These are phyloP conservation scores for Xylaria cubensis DNA, from an alignment of 495 filamentous ascomycete genomes.

Conservation along the genomic window DNA sequence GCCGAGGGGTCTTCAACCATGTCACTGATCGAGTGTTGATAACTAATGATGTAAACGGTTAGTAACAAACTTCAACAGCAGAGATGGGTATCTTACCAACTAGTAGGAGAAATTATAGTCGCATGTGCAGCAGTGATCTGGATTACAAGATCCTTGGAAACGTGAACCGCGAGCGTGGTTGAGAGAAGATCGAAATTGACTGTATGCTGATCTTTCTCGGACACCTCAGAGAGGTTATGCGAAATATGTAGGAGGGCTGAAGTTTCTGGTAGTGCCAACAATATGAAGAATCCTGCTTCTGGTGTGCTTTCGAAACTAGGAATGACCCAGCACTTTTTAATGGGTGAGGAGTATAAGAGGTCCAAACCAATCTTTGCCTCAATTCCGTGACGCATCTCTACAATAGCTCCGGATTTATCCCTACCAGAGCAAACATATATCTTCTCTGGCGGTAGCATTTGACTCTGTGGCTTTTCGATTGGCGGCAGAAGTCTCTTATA, in stretches of 20 bases:
- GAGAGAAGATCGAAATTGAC: slow-evolving; percentile 57
- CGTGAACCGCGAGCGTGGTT: slow-evolving; percentile 60
- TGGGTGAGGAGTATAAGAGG: slow-evolving; percentile 51
- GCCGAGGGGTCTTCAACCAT: slow-evolving; percentile 32
- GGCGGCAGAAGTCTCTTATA: not conserved
- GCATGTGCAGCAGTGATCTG: slow-evolving; percentile 64
- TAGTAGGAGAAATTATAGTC: slow-evolving; percentile 39
- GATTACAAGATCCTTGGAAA: slow-evolving; percentile 46
- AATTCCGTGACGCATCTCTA: slow-evolving; percentile 74
- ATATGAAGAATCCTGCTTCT: slow-evolving; percentile 42
- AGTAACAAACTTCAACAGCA: not conserved
- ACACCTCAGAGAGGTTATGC: slow-evolving; percentile 45
- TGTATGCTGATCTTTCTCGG: slow-evolving; percentile 43
- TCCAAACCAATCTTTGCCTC: slow-evolving; percentile 69
- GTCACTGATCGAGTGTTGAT: slow-evolving; percentile 34
- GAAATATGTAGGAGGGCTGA: slow-evolving; percentile 48
- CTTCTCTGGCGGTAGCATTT: slow-evolving; percentile 48
- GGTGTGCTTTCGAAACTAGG: slow-evolving; percentile 29
- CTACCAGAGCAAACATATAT: slow-evolving; percentile 67
- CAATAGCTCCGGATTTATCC: slow-evolving; percentile 65
- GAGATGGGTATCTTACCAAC: slow-evolving; percentile 34
- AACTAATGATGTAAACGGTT: slow-evolving; percentile 34
- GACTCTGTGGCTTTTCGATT: not conserved
- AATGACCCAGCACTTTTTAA: slow-evolving; percentile 55
- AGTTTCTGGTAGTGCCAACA: slow-evolving; percentile 60